Evolutionary conservation across 805 yeast genomes (phyloP), one percentile per base, ranked within the genome.

Genomic region (Huiozyma sinensis): DNA sequence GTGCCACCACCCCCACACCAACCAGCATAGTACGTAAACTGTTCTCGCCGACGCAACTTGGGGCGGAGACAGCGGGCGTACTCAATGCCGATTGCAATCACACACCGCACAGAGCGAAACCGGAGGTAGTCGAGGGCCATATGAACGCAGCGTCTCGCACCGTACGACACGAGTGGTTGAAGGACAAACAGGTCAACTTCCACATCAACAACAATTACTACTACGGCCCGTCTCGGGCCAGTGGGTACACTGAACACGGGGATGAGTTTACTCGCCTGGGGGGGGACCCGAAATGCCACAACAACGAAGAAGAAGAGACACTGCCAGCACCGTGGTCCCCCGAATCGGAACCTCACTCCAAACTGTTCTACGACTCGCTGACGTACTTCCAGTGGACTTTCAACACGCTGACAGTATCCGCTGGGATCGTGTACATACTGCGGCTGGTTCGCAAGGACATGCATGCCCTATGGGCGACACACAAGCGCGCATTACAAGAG

Each of bases 251-350:
- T 4, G 24, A 17, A 17, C 24, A 17, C 24, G 24, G 24, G 24
- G 24, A 17, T 17, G 24, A 17, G 24, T 17, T 17, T 4, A 17
- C 2, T 4, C 24, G 24, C 24, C 4, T 17, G 24, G 24, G 24
- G 24, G 24, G 24, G 4, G 4, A 17, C 24, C 24, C 24, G 24
- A 17, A 17, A 17, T 17, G 24, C 24, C 24, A 17, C 24, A 4
- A 17, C 24, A 4, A 17, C 4, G 24, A 17, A 17, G 24, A 17
- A 17, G 24, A 17, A 17, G 24, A 17, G 24, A 48, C 39, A 35
- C 62, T 80, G 31, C 86, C 86, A 1, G 64, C 66, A 2, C 83
- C 85, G 0, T 79, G 85, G 85, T 72, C 75, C 6, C 45, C 66
- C 6, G 53, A 61, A 6, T 73, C 79, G 4, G 55, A 64, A 9